phyloP scores from a whole-genome alignment of 2,329 filamentous ascomycete genomes.

The Epichloe hybrida region DNA sequence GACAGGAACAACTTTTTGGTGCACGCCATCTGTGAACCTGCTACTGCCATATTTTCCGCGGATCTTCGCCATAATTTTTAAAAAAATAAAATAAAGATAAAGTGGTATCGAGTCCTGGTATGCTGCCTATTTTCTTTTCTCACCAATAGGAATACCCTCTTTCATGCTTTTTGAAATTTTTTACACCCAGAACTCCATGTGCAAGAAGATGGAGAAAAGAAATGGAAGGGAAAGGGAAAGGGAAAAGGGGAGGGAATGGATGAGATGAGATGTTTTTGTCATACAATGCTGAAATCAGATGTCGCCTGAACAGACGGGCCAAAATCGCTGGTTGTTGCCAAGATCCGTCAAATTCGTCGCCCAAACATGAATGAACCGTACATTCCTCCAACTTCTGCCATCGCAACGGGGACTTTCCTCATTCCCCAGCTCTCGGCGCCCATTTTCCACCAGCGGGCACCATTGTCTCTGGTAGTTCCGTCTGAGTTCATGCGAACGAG shows the following conservation, averaged over 20 bases:
- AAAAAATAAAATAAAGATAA: background rate
- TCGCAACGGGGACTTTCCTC: slow-evolving; percentile 81
- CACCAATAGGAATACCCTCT: background rate
- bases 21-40: background rate
- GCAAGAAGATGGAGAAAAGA: background rate
- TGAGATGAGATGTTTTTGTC: slow-evolving; percentile 12
- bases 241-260: background rate
- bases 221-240: background rate
- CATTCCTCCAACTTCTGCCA: slow-evolving; percentile 84
- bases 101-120: slow-evolving; percentile 1
- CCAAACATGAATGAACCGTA: slow-evolving; percentile 65
- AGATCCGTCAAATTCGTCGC: slow-evolving; percentile 33
- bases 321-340: background rate
- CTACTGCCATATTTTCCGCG: background rate
- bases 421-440: slow-evolving; percentile 75
- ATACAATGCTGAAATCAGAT: background rate
- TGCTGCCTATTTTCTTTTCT: background rate
- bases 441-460: slow-evolving; percentile 67
- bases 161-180: background rate
- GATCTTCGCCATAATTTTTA: background rate
- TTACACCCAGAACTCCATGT: slow-evolving; percentile 7
- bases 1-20: background rate
- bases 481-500: slow-evolving; percentile 43
- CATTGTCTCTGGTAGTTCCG: slow-evolving; percentile 21
- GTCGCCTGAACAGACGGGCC: background rate